Conservation (phyloP, 768 basidiomycete species). For the Strobilomyces dryophilus region DNA sequence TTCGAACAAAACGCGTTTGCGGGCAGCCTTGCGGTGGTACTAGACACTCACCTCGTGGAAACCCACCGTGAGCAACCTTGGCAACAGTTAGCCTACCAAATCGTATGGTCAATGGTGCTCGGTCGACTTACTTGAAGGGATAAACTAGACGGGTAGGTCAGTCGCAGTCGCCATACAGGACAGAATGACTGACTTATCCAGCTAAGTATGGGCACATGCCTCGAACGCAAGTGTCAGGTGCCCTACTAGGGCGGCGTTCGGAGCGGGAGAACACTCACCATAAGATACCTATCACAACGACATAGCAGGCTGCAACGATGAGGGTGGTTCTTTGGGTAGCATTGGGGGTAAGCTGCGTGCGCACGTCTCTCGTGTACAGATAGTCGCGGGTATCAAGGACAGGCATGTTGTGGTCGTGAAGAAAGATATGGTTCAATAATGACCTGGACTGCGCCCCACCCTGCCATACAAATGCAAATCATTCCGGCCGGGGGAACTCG, state of each 20-base stretch:
- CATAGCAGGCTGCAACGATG: conserved; percentile 75
- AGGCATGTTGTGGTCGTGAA: conserved; percentile 30
- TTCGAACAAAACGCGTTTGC: conserved; percentile 24
- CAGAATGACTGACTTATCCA: conserved; percentile 56
- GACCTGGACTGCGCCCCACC: conserved; percentile 7
- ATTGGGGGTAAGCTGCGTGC: conserved; percentile 52
- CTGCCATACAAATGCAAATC: no score
- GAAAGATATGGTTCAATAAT: background rate
- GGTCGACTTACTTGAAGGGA: conserved; percentile 80
- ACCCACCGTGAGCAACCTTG: conserved; percentile 77
- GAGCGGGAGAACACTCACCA: conserved; percentile 47
- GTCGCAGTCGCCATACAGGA: background rate
- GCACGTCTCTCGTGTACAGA: conserved; percentile 25
- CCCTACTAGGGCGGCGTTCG: background rate
- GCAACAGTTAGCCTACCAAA: conserved; percentile 14
- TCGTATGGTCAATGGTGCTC: background rate
- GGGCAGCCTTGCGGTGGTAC: conserved; percentile 4
- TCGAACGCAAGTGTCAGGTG: conserved; percentile 24
- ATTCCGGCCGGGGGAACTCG: no score
- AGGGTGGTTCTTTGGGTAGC: conserved; percentile 71
- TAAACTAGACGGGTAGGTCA: conserved; percentile 52
- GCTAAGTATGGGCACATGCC: conserved; percentile 76
- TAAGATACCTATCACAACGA: conserved; percentile 71
- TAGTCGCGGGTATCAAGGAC: conserved; percentile 16
- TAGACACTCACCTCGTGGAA: conserved; percentile 69